These are phyloP conservation scores for Abortiporus biennis DNA, from an alignment of 1,284 basidiomycete species.

Conservation along the genomic window DNA sequence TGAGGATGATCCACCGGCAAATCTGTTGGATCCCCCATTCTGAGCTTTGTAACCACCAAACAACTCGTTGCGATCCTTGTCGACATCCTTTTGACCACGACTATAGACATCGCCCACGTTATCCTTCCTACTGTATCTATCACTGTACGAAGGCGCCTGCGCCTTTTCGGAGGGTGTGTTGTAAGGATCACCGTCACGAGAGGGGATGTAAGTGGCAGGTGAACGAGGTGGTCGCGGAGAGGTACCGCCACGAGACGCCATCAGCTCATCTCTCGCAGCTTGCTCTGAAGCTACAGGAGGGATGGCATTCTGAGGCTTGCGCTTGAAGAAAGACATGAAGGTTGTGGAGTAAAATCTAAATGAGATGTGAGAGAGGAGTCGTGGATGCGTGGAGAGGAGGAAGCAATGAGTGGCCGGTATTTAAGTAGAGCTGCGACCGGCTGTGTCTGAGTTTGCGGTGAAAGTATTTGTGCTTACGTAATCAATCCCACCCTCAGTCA, in stretches of 20 bases:
- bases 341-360: constrained; percentile 8
- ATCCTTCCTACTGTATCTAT: constrained; percentile 46
- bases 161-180: constrained; percentile 22
- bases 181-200: constrained; percentile 56
- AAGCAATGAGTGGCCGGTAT: background rate
- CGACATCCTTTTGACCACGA: constrained; percentile 41
- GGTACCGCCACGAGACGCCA: constrained; percentile 28
- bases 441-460: too few relatives aligned
- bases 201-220: constrained; percentile 51
- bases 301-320: constrained; percentile 64
- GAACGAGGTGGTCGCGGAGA: constrained; percentile 25
- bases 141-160: constrained; percentile 26
- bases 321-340: constrained; percentile 82
- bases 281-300: constrained; percentile 50
- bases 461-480: too few relatives aligned
- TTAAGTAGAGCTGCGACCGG: constrained; percentile 8
- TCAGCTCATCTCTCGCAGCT: constrained; percentile 24
- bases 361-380: background rate
- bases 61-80: constrained; percentile 69
- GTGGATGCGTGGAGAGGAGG: background rate
- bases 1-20: constrained; percentile 52
- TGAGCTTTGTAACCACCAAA: constrained; percentile 64
- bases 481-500: too few relatives aligned
- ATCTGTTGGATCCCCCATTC: constrained; percentile 43
- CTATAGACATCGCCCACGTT: constrained; percentile 58